Evolutionary conservation across 2,329 filamentous ascomycete species (phyloP), one percentile per base, ranked within the genome.

Genomic region (Epichloe sibirici): DNA sequence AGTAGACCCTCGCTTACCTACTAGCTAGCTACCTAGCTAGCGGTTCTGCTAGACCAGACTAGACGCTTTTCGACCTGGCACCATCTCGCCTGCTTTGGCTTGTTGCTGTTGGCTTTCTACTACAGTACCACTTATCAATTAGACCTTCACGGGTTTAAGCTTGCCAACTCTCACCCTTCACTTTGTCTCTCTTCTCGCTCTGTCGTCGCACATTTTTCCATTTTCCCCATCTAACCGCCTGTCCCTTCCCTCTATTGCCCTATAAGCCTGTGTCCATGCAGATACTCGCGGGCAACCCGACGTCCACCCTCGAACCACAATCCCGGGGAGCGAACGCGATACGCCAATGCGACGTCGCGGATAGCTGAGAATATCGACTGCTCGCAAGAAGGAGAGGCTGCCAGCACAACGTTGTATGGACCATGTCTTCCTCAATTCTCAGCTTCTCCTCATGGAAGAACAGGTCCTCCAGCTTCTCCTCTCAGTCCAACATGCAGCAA

Each of bases 401-500:
- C 6, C 35, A 13, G 34, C 11, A 35, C 45, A 42, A 25, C 25
- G 28, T 31, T 37, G 17, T 35, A 48, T 15, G 51, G 38, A 49
- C 59, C 59, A 78, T 78, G 75, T 74, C 75, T 48, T 71, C 69
- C 55, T 69, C 74, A 4, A 63, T 66, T 48, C 67, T 72, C 53
- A 68, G 69, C 57, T 76, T 77, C 64, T 69, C 73, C 38, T 67
- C 74, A 9, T 78, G 75, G 73, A 67, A 73, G 60, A 70, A 69
- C 59, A 70, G 68, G 51, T 65, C 67, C 21, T 62, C 67, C 63
- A 67, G 70, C 68, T 54, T 67, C 55, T 61, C 65, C 23, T 66
- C 66, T 15, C 63, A 67, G 42, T 59, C 59, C 37, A 64, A 66
- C 47, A 58, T 65, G 53, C 59, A 59, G 39, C 54, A 58, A 34